Conservation (phyloP, 2,329 filamentous ascomycete species). For the Cordyceps cicadae region DNA sequence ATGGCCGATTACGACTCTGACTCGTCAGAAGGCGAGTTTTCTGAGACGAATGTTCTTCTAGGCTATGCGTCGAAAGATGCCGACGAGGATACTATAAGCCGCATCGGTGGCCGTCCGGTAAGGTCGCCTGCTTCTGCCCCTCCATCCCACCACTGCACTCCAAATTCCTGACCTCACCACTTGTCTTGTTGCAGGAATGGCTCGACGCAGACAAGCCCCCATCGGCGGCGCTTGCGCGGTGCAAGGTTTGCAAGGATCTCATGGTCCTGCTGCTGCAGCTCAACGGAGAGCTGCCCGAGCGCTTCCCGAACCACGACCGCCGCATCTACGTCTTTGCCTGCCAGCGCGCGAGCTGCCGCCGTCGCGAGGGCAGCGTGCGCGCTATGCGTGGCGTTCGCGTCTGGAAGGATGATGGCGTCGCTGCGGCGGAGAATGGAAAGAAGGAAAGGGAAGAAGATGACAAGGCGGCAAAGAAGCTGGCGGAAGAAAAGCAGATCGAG, state of each 20-base stretch:
- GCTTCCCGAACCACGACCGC: constrained; percentile 79
- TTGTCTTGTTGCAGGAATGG: constrained; percentile 58
- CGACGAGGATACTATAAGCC: constrained; percentile 75
- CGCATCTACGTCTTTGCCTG: constrained; percentile 84
- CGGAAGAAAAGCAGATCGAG: constrained; percentile 22
- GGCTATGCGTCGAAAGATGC: constrained; percentile 79
- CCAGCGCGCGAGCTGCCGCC: constrained; percentile 65
- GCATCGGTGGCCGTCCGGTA: constrained; percentile 82
- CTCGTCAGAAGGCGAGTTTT: constrained; percentile 63
- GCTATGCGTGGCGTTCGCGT: constrained; percentile 61
- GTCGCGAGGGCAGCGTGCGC: constrained; percentile 75
- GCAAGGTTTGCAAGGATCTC: constrained; percentile 75
- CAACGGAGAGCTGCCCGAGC: constrained; percentile 79
- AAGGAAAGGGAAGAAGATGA: constrained; percentile 25
- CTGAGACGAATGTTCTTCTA: constrained; percentile 78
- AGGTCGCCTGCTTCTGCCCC: constrained; percentile 23
- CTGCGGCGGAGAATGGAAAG: constrained; percentile 21
- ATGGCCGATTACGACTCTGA: constrained; percentile 85
- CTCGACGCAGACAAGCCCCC: constrained; percentile 63
- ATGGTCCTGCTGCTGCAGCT: constrained; percentile 85
- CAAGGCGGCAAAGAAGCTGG: constrained; percentile 17
- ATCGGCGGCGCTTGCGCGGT: constrained; percentile 69
- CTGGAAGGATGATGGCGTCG: constrained; percentile 31
- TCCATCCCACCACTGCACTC: neutral
- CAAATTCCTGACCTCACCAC: neutral